Evolutionary conservation across 352 stramenopile genomes (phyloP).

Genomic region (Albugo laibachii): DNA sequence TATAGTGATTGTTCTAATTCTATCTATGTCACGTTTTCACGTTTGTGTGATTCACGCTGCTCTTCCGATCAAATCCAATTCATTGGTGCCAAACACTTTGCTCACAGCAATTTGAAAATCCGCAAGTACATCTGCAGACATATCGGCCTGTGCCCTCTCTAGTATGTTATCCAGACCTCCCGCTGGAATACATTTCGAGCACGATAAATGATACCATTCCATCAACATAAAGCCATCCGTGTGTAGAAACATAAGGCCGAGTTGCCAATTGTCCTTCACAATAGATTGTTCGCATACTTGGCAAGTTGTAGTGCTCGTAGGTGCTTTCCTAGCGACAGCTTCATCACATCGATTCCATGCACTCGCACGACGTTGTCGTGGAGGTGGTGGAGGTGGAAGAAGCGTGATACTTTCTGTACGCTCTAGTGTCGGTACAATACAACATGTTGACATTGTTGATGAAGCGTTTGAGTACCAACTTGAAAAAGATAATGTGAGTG

Average conservation of each 20-base stretch:
- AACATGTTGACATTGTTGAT: too few relatives aligned
- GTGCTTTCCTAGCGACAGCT: slow-evolving; percentile 46
- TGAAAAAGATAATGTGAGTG: too few relatives aligned
- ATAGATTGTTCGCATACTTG: slow-evolving; percentile 48
- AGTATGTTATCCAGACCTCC: slow-evolving; percentile 27
- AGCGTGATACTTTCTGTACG: too few relatives aligned
- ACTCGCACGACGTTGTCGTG: slow-evolving; percentile 22
- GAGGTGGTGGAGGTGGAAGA: slow-evolving; percentile 7
- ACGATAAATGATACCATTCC: slow-evolving; percentile 66
- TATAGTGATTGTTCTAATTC: too few relatives aligned
- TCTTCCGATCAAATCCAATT: too few relatives aligned
- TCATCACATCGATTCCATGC: slow-evolving; percentile 67
- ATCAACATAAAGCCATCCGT: slow-evolving; percentile 76
- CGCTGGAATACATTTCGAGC: slow-evolving; percentile 26
- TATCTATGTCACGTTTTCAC: too few relatives aligned
- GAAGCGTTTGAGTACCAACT: too few relatives aligned
- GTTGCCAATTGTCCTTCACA: slow-evolving; percentile 35
- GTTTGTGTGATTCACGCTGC: too few relatives aligned
- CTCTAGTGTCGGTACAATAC: too few relatives aligned
- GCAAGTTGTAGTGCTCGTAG: slow-evolving; percentile 55
- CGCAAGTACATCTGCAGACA: slow-evolving; percentile 12
- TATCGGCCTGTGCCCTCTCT: slow-evolving; percentile 37
- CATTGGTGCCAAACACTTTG: too few relatives aligned
- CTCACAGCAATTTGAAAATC: too few relatives aligned
- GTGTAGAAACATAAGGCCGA: slow-evolving; percentile 74